Conservation (phyloP, 441 rosid species). For the Gossypium davidsonii region DNA sequence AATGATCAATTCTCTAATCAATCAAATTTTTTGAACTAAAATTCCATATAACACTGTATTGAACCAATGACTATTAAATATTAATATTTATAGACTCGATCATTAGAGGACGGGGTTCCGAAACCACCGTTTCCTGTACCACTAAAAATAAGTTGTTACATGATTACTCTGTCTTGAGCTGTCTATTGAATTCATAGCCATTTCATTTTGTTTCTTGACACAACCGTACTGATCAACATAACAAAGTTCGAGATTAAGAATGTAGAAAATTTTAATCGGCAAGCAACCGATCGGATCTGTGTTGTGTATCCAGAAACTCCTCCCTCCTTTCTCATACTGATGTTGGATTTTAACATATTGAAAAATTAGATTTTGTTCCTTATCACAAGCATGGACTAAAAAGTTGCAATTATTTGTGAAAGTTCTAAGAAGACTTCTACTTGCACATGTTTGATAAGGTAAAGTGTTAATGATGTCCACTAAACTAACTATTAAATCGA, state of each 20-base stretch:
- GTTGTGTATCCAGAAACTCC: slow-evolving; percentile 68
- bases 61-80: no score
- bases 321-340: slow-evolving; percentile 65
- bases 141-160: no score
- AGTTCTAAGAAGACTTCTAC: not conserved
- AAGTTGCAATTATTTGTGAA: not conserved
- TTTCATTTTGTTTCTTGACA: slow-evolving; percentile 48
- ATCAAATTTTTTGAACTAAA: no score
- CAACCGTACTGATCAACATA: slow-evolving; percentile 40
- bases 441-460: not conserved
- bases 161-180: slow-evolving; percentile 41
- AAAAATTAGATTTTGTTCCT: not conserved
- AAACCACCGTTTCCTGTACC: no score
- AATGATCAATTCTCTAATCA: no score
- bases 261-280: slow-evolving; percentile 53
- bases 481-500: no score
- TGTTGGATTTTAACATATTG: slow-evolving; percentile 10
- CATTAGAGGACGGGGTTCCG: no score
- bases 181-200: slow-evolving; percentile 53
- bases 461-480: no score
- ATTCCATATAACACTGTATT: no score
- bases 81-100: no score
- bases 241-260: slow-evolving; percentile 42
- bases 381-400: not conserved
- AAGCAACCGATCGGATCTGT: slow-evolving; percentile 62